phyloP scores from a whole-genome alignment of 139 green algal genomes.

The Closterium sp. region DNA sequence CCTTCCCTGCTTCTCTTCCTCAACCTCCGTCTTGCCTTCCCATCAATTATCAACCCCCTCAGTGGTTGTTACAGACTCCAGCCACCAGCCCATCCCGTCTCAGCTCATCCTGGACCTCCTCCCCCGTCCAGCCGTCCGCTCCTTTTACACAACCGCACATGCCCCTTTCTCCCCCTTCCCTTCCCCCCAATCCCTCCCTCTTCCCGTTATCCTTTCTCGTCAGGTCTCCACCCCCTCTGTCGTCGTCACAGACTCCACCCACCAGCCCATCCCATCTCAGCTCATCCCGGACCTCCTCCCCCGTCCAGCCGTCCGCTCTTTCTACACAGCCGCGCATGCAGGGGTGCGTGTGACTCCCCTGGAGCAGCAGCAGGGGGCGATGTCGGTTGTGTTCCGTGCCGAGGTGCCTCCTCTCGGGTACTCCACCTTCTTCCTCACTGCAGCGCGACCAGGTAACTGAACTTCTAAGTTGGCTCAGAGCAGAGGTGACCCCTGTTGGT shows the following conservation, averaged over 20 bases:
- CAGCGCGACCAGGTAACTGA: background rate
- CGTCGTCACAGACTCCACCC: background rate
- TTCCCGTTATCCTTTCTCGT: background rate
- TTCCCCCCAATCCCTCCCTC: background rate
- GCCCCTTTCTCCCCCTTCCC: background rate
- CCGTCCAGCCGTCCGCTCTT: background rate
- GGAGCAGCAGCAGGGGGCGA: background rate
- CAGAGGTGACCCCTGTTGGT: too few species aligned
- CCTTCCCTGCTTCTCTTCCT: background rate
- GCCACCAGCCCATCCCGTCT: too few species aligned
- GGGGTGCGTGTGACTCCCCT: background rate
- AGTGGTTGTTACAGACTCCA: too few species aligned
- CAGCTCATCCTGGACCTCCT: too few species aligned
- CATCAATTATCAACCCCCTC: too few species aligned
- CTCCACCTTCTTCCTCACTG: constrained; percentile 41
- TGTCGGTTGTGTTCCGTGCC: constrained; percentile 15
- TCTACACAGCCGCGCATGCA: constrained; percentile 26
- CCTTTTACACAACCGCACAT: too few species aligned
- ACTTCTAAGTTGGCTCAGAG: background rate
- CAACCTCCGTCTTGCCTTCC: background rate
- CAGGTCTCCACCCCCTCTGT: constrained; percentile 7
- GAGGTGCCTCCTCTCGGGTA: constrained; percentile 34
- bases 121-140: too few species aligned
- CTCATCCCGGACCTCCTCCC: constrained; percentile 1
- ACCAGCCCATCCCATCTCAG: constrained; percentile 15